A percentile compares a stretch with the other conserved stretches of the same genome.
Evolutionary conservation across 2,329 filamentous ascomycete genomes (phyloP).

Genomic region (Plenodomus tracheiphilus): DNA sequence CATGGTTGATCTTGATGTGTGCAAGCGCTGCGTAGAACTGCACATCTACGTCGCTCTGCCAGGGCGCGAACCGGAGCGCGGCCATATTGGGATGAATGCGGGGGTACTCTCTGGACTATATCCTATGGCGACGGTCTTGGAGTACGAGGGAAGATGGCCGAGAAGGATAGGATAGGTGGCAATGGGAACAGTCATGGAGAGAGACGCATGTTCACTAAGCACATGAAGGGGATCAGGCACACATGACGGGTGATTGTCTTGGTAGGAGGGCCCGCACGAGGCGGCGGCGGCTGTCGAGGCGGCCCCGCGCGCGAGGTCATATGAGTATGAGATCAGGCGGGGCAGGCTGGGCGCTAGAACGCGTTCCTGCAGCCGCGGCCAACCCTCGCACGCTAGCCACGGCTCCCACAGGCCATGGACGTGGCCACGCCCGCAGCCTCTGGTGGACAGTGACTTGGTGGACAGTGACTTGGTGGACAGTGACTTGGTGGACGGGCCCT

Average conservation of each 20-base stretch:
- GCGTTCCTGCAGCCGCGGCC: slow-evolving; percentile 31
- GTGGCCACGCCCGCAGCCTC: not conserved
- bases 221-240: slow-evolving; percentile 30
- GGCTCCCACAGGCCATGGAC: not conserved
- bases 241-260: slow-evolving; percentile 22
- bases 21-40: slow-evolving; percentile 95
- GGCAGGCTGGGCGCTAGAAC: slow-evolving; percentile 16
- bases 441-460: not conserved
- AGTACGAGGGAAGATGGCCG: not conserved
- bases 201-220: slow-evolving; percentile 13
- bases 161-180: slow-evolving; percentile 8
- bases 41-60: slow-evolving; percentile 91
- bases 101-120: slow-evolving; percentile 2
- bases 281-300: not conserved
- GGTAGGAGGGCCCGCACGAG: not conserved
- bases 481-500: not conserved
- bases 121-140: slow-evolving; percentile 3
- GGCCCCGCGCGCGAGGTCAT: slow-evolving; percentile 17
- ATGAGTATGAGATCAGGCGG: too few species aligned
- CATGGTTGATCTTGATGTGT: slow-evolving; percentile 90
- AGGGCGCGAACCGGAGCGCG: slow-evolving; percentile 77
- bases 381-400: not conserved
- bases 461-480: not conserved
- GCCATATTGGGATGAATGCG: slow-evolving; percentile 35
- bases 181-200: slow-evolving; percentile 23